Evolutionary conservation across 306 rosid genomes (phyloP), one percentile per base, ranked within the genome.

Genomic region (Morella rubra): DNA sequence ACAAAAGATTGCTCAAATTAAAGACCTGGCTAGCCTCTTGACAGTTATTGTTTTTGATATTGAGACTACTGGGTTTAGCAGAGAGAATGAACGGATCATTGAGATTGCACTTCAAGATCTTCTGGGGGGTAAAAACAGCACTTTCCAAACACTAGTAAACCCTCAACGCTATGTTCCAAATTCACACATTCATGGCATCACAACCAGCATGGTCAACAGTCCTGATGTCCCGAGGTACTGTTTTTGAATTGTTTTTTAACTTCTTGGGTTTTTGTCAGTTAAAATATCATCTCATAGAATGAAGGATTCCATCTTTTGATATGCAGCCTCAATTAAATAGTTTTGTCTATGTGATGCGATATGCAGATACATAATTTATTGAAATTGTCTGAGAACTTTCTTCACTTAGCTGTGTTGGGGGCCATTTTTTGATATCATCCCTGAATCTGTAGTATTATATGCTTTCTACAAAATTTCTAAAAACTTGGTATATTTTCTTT

Each of bases 161-260:
- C 99, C 99, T 32, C 90, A 83, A 66, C 75, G 92, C 70, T 0
- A 7, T 64, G 61, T 95, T 74, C 47, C 77, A 58, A 90, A 92
- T 85, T 70, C 93, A 75, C 8, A 16, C 22, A 46, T 92, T 60
- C 97, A 95, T 72, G 87, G 87, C 73, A 95, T 95, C 75, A 83
- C 89, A 52, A 80, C 75, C 51, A 60, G 58, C 53, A 90, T 86
- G 99, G 97, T 95, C 76, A 79, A 61, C 71, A 81, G 59, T 41
- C 89, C 92, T 22, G 87, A 73, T 10, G 89, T 92, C 85, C 99
- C 99, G 3, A 95, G 99, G 99, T 95, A 95, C 82, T 73, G 19
- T 59, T 62, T 59, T 66, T 61, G 40, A 75, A 15, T 45, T 50
- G 67, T 71, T 61, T 76, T 69, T 64, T 41, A 40, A 47, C 71